These are phyloP conservation scores for Exophiala dermatitidis DNA, from an alignment of 2,329 filamentous ascomycete genomes.

Conservation along the genomic window DNA sequence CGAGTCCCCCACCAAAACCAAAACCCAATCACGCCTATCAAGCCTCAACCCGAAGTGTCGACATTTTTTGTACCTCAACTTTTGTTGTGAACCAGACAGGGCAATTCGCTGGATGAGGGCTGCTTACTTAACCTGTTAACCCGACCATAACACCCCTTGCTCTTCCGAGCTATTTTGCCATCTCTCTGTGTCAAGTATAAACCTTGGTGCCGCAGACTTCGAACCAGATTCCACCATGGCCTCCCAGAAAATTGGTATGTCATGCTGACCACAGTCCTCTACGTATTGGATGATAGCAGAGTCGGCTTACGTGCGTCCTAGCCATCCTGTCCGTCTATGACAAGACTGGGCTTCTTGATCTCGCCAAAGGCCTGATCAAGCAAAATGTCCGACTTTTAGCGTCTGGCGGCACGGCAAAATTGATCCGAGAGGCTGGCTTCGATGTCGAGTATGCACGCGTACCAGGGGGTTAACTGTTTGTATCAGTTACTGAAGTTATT, in stretches of 20 bases:
- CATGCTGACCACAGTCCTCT: background rate
- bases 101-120: no score
- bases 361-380: constrained; percentile 82
- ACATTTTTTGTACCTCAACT: no score
- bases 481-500: constrained; percentile 6
- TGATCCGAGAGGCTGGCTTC: constrained; percentile 95
- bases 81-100: no score
- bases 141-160: no score
- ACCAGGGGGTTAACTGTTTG: no score
- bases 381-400: constrained; percentile 88
- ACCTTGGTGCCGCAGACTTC: no score
- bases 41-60: background rate
- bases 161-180: no score
- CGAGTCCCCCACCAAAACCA: background rate
- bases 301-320: constrained; percentile 25
- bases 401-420: constrained; percentile 87
- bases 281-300: background rate
- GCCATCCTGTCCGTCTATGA: constrained; percentile 98
- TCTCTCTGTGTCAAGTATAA: no score
- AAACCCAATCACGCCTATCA: background rate
- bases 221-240: constrained; percentile 3
- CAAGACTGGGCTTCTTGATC: constrained; percentile 90
- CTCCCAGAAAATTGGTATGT: constrained; percentile 23
- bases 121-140: no score
- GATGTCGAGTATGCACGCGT: constrained; percentile 65